Percentiles rank a stretch among this genome's conserved stretches.
Evolutionary conservation across 1,284 basidiomycete species (phyloP).

Genomic region (Rhodotorula sp.): DNA sequence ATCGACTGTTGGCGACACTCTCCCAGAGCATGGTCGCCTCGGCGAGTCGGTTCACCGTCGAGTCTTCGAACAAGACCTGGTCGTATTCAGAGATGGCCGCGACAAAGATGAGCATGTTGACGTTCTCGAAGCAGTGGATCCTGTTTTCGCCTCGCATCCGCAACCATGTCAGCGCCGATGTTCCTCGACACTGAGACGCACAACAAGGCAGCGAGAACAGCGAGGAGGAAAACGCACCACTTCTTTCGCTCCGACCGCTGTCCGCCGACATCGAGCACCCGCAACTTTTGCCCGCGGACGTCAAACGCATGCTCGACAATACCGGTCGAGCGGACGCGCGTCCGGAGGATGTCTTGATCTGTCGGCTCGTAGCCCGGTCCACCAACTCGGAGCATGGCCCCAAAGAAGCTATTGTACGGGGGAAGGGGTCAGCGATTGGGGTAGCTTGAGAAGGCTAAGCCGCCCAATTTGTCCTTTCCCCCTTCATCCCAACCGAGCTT

Average conservation of each 20-base stretch:
- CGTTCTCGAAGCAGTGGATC: slow-evolving; percentile 40
- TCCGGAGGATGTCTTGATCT: slow-evolving; percentile 50
- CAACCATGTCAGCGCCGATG: background rate
- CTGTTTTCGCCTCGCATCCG: background rate
- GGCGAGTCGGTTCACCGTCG: slow-evolving; percentile 22
- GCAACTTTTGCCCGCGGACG: slow-evolving; percentile 19
- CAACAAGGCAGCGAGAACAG: too few relatives aligned
- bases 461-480: too few relatives aligned
- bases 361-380: slow-evolving; percentile 47
- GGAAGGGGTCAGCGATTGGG: background rate
- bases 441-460: background rate
- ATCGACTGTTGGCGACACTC: slow-evolving; percentile 26
- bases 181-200: too few relatives aligned
- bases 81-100: slow-evolving; percentile 37
- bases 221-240: slow-evolving; percentile 17
- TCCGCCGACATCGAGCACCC: slow-evolving; percentile 39
- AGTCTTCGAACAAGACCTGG: slow-evolving; percentile 32
- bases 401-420: slow-evolving; percentile 46
- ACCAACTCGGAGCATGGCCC: slow-evolving; percentile 48
- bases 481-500: too few relatives aligned
- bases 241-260: slow-evolving; percentile 39
- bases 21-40: slow-evolving; percentile 36
- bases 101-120: slow-evolving; percentile 39
- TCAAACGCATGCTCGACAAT: slow-evolving; percentile 32
- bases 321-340: slow-evolving; percentile 45